phyloP scores from a whole-genome alignment of 164 flowering plant genomes.

The Tetrastigma voinierianum region DNA sequence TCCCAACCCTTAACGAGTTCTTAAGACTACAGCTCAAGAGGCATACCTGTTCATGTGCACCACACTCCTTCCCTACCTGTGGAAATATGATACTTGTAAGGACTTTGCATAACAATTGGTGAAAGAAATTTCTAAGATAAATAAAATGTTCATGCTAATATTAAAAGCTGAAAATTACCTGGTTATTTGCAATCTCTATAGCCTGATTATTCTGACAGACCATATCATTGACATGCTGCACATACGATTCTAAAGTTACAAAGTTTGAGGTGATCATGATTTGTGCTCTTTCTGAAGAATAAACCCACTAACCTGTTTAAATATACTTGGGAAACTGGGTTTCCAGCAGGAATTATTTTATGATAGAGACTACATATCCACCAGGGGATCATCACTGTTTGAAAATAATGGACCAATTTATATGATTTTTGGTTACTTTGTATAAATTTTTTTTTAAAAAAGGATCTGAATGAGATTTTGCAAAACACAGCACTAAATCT shows the following conservation, averaged over 20 bases:
- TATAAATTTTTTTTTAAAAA: too few relatives aligned
- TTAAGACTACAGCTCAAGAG: not conserved
- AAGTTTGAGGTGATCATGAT: too few relatives aligned
- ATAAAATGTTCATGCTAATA: not conserved
- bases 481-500: too few relatives aligned
- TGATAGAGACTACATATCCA: slow-evolving; percentile 74
- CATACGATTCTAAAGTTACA: too few relatives aligned
- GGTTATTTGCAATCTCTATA: slow-evolving; percentile 27
- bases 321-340: slow-evolving; percentile 62
- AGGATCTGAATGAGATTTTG: too few relatives aligned
- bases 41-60: slow-evolving; percentile 37
- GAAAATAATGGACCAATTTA: not conserved
- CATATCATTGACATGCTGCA: slow-evolving; percentile 80
- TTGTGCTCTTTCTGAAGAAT: not conserved
- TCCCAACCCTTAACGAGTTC: not conserved
- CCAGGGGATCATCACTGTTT: slow-evolving; percentile 70
- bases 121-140: not conserved
- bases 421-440: too few relatives aligned
- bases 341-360: slow-evolving; percentile 65
- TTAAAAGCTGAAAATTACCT: not conserved
- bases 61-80: slow-evolving; percentile 25
- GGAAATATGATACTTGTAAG: not conserved
- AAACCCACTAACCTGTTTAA: slow-evolving; percentile 56
- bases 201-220: slow-evolving; percentile 45
- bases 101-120: too few relatives aligned